phyloP scores from a whole-genome alignment of 169 alveolate genomes.

The Babesia ovis region DNA sequence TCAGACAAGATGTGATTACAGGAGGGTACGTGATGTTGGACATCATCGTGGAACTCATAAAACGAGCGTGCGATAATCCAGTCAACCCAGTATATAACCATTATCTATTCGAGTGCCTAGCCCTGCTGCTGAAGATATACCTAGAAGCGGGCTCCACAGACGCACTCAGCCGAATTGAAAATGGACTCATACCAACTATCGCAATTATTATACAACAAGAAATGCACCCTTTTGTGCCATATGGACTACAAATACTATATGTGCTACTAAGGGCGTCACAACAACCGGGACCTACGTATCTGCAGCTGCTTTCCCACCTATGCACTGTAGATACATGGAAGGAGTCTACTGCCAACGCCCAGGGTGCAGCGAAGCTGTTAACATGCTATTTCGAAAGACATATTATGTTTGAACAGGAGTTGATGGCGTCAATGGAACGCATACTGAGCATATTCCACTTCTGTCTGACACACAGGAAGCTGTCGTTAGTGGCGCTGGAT shows the following conservation, averaged over 20 bases:
- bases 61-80: slow-evolving; percentile 77
- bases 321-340: slow-evolving; percentile 67
- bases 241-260: slow-evolving; percentile 71
- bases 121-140: slow-evolving; percentile 57
- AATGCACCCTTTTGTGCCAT: slow-evolving; percentile 80
- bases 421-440: slow-evolving; percentile 73
- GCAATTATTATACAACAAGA: slow-evolving; percentile 76
- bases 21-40: slow-evolving; percentile 64
- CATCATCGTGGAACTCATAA: slow-evolving; percentile 56
- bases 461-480: slow-evolving; percentile 80
- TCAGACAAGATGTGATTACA: slow-evolving; percentile 47
- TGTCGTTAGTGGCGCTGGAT: slow-evolving; percentile 78
- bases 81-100: slow-evolving; percentile 83
- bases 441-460: slow-evolving; percentile 79
- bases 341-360: slow-evolving; percentile 72
- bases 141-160: slow-evolving; percentile 54
- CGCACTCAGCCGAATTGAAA: slow-evolving; percentile 63
- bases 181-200: slow-evolving; percentile 66
- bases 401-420: slow-evolving; percentile 70
- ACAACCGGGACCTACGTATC: slow-evolving; percentile 58
- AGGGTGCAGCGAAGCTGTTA: slow-evolving; percentile 79
- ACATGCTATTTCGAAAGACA: slow-evolving; percentile 76
- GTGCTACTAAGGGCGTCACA: slow-evolving; percentile 50
- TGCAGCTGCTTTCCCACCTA: slow-evolving; percentile 68
- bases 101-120: slow-evolving; percentile 78